Evolutionary conservation across 1,284 basidiomycete genomes (phyloP).

Genomic region (Anthracocystis setariae): DNA sequence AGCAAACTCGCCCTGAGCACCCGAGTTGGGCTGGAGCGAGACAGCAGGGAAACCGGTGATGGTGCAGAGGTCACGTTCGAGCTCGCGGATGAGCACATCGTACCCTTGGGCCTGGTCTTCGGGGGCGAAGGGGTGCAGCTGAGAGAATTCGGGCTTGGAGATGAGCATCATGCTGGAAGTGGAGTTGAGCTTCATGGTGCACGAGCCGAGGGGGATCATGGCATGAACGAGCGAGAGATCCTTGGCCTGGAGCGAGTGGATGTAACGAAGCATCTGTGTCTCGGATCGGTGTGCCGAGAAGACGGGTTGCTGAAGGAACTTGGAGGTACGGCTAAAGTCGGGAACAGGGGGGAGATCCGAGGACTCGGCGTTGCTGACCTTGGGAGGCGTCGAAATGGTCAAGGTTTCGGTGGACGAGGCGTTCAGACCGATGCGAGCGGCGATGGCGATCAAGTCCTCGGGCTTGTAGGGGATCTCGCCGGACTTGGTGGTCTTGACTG

Average conservation of each 20-base stretch:
- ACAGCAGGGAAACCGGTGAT: slow-evolving; percentile 95
- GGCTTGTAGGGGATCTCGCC: slow-evolving; percentile 59
- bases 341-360: slow-evolving; percentile 59
- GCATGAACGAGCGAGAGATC: slow-evolving; percentile 93
- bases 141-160: slow-evolving; percentile 89
- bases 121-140: slow-evolving; percentile 92
- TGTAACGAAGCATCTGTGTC: slow-evolving; percentile 92
- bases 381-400: slow-evolving; percentile 38
- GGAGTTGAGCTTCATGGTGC: slow-evolving; percentile 70
- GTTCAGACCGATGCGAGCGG: slow-evolving; percentile 51
- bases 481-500: slow-evolving; percentile 67
- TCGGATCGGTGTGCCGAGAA: slow-evolving; percentile 93
- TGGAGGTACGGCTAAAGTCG: slow-evolving; percentile 76
- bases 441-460: slow-evolving; percentile 52
- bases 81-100: slow-evolving; percentile 83
- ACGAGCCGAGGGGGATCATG: slow-evolving; percentile 93
- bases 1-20: slow-evolving; percentile 93
- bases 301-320: slow-evolving; percentile 84
- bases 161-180: slow-evolving; percentile 91
- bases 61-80: slow-evolving; percentile 87
- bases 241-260: slow-evolving; percentile 91
- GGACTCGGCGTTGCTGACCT: slow-evolving; percentile 27
- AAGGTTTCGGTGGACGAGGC: slow-evolving; percentile 51
- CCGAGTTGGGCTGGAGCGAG: slow-evolving; percentile 96
- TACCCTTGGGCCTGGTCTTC: slow-evolving; percentile 90